These are phyloP conservation scores for Panaeolus papilionaceus DNA, from an alignment of 768 basidiomycete species.

Conservation along the genomic window DNA sequence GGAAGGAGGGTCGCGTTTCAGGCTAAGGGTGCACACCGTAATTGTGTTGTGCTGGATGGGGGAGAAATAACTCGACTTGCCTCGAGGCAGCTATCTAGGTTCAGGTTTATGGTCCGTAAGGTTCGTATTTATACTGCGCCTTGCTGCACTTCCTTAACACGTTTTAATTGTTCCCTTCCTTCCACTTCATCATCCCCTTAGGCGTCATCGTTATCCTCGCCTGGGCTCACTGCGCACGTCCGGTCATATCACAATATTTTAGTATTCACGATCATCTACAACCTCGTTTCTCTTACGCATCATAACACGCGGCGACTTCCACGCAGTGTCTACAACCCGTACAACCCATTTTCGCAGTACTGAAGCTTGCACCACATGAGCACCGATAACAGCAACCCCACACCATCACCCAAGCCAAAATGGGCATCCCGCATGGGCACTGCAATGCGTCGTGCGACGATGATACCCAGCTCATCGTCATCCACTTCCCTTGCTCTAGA, in stretches of 20 bases:
- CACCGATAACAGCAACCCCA: constrained; percentile 38
- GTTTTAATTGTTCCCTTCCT: constrained; percentile 1
- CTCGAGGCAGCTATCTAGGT: not conserved
- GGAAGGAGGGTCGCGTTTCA: not conserved
- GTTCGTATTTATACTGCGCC: constrained; percentile 2
- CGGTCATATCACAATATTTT: not conserved
- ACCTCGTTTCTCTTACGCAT: not conserved
- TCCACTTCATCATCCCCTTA: not conserved
- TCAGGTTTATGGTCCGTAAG: not conserved
- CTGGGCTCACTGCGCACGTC: not conserved
- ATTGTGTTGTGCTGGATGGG: not conserved
- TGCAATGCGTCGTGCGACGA: constrained; percentile 68
- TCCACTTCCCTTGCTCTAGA: not conserved
- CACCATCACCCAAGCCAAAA: constrained; percentile 37
- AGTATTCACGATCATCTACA: not conserved
- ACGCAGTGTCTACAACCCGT: not conserved
- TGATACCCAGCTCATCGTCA: not conserved
- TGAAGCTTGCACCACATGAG: constrained; percentile 7
- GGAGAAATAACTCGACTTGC: not conserved
- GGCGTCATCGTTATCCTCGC: not conserved
- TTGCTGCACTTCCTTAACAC: not conserved
- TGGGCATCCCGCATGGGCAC: constrained; percentile 64
- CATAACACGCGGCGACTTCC: not conserved
- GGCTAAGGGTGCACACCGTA: not conserved
- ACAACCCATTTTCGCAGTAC: not conserved